Evolutionary conservation across 805 yeast genomes (phyloP).

Genomic region (Suhomyces tanzawaensis): DNA sequence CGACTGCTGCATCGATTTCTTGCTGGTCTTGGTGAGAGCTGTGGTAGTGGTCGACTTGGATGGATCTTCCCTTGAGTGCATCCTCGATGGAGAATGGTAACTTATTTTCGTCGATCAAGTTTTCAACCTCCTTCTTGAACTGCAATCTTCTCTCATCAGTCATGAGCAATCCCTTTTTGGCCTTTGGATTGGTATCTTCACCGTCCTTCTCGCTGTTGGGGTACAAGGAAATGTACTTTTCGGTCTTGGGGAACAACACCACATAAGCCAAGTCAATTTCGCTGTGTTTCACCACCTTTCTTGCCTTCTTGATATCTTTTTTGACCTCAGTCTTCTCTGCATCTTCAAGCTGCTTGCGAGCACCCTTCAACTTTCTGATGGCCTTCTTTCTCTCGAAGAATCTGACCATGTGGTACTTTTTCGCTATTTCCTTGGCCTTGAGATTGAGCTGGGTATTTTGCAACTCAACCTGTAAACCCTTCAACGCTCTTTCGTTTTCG

Average conservation of each 20-base stretch:
- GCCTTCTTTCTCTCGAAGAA: slow-evolving; percentile 92
- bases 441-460: slow-evolving; percentile 43
- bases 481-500: slow-evolving; percentile 74
- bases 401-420: slow-evolving; percentile 88
- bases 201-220: slow-evolving; percentile 43
- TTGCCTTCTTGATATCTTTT: slow-evolving; percentile 42
- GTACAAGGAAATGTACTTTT: slow-evolving; percentile 77
- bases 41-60: slow-evolving; percentile 11
- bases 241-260: slow-evolving; percentile 71
- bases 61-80: slow-evolving; percentile 38
- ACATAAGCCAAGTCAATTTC: slow-evolving; percentile 75
- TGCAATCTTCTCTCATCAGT: slow-evolving; percentile 45
- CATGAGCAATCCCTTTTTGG: slow-evolving; percentile 38
- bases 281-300: slow-evolving; percentile 51
- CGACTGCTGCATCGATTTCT: slow-evolving; percentile 48
- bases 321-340: slow-evolving; percentile 31
- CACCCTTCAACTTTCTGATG: slow-evolving; percentile 59
- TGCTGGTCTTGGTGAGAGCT: slow-evolving; percentile 6
- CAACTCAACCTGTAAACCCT: slow-evolving; percentile 60
- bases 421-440: slow-evolving; percentile 51
- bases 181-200: slow-evolving; percentile 28
- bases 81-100: slow-evolving; percentile 54
- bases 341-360: slow-evolving; percentile 37
- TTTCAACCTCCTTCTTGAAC: slow-evolving; percentile 49
- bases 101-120: slow-evolving; percentile 49